Evolutionary conservation across 208 protist species (phyloP), one percentile per base, ranked within the genome.

Genomic region (Acanthamoeba polyphaga): DNA sequence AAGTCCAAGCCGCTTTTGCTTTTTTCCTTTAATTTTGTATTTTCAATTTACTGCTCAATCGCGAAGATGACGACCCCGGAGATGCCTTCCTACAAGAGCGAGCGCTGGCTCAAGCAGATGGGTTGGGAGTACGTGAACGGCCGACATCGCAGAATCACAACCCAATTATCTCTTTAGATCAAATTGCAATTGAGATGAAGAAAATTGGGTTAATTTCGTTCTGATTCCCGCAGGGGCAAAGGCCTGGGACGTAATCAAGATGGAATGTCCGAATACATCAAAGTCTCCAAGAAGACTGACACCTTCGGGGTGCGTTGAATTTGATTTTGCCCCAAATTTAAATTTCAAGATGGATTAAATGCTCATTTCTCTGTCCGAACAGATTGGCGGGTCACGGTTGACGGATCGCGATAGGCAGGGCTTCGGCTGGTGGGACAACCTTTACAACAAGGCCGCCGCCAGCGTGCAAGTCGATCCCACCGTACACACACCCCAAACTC

Each of bases 391-490:
- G 24, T 84, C 74, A 10, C 17, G 19, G 10, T 29, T 84, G 74
- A 53, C 34, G 13, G 74, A 84, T 4, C 74, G 74, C 0, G 74
- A 84, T 29, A 84, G 74, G 46, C 43, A 46, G 32, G 74, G 74
- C 34, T 84, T 84, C 6, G 34, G 43, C 6, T 84, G 74, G 74
- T 84, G 74, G 74, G 74, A 84, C 74, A 84, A 84, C 74, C 74
- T 84, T 15, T 84, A 84, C 38, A 84, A 84, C 74, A 84, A 84
- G 38, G 74, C 74, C 24, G 74, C 74, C 43, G 32, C 74, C 74
- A 84, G 74, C 74, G 74, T 84, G 0, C 74, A 84, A 84, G 74
- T 84, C 32, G 74, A 84, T 24, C 74, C 74, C 29, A 32, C 62
- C 27, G 62, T 70, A 24, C 62, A 12, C 27, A 60, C 62, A 38